A percentile compares a stretch with the other conserved stretches of the same genome.
phyloP scores from a whole-genome alignment of 345 rosid species.

The Gynandropsis gynandra region DNA sequence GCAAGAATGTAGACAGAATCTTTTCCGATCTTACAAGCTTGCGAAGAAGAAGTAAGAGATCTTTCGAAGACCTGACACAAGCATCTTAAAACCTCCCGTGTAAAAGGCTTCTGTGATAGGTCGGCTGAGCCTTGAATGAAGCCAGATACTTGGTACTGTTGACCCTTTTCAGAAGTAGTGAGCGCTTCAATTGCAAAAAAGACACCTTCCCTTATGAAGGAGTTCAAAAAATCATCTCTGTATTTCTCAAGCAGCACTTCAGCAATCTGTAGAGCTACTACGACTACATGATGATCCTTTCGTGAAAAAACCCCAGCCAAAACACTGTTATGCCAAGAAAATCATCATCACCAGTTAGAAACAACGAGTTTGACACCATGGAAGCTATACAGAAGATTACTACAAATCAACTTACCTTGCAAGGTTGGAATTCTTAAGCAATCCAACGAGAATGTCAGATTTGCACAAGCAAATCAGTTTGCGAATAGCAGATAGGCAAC shows the following conservation, averaged over 20 bases:
- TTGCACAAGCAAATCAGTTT: conserved; percentile 59
- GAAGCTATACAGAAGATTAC: conserved; percentile 15
- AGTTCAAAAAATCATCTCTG: conserved; percentile 47
- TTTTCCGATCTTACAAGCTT: conserved; percentile 60
- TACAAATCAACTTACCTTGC: conserved; percentile 45
- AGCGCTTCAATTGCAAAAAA: conserved; percentile 69
- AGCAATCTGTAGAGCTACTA: conserved; percentile 60
- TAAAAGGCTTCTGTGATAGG: conserved; percentile 37
- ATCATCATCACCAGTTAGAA: conserved; percentile 19
- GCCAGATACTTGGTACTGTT: conserved; percentile 16
- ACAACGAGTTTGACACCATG: conserved; percentile 37
- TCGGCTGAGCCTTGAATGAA: conserved; percentile 37
- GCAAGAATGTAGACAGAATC: conserved; percentile 63
- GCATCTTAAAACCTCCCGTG: conserved; percentile 54
- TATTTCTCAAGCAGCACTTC: conserved; percentile 66
- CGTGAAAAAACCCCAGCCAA: conserved; percentile 80
- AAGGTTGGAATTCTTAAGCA: conserved; percentile 59
- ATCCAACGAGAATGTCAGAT: conserved; percentile 53
- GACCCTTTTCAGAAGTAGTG: conserved; percentile 46
- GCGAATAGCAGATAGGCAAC: conserved; percentile 69
- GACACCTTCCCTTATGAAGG: conserved; percentile 85
- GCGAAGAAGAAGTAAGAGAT: conserved; percentile 32
- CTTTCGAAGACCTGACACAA: conserved; percentile 67
- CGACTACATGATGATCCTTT: conserved; percentile 72
- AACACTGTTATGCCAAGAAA: conserved; percentile 48